phyloP scores from a whole-genome alignment of 2,329 filamentous ascomycete genomes.

The Keithomyces neogunnii region DNA sequence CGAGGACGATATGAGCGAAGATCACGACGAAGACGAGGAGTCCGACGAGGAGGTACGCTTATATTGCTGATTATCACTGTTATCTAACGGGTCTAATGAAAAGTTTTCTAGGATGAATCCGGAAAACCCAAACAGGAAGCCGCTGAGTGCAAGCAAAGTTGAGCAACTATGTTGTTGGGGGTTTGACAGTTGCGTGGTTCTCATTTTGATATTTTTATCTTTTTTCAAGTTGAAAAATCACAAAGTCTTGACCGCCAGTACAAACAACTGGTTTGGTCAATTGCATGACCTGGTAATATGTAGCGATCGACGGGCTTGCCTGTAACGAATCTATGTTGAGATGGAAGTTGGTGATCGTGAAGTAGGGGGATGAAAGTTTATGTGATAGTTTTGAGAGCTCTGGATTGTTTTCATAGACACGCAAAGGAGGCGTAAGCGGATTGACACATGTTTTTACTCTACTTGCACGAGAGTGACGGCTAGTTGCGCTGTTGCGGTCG shows the following conservation, averaged over 20 bases:
- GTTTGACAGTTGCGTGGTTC: not conserved
- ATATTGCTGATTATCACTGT: not conserved
- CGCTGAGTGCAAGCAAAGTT: constrained; percentile 95
- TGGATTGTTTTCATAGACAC: constrained; percentile 10
- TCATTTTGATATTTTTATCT: not conserved
- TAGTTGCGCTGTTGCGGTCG: not conserved
- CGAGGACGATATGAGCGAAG: constrained; percentile 75
- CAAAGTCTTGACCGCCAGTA: not conserved
- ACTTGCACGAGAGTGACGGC: not conserved
- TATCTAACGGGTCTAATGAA: constrained; percentile 1
- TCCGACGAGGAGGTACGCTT: constrained; percentile 66
- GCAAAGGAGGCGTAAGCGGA: constrained; percentile 7
- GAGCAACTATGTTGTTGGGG: constrained; percentile 16
- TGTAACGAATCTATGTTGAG: not conserved
- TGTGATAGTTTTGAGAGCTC: constrained; percentile 3
- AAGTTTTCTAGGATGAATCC: constrained; percentile 59
- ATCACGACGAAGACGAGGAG: constrained; percentile 75
- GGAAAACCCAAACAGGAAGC: constrained; percentile 91
- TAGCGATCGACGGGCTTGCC: not conserved
- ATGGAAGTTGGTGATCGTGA: not conserved
- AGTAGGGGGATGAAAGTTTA: not conserved
- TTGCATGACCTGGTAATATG: constrained; percentile 3
- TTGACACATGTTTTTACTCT: constrained; percentile 2
- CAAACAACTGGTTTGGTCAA: not conserved
- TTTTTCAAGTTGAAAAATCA: not conserved